Evolutionary conservation across 257 asterid species (phyloP), one percentile per base, ranked within the genome.

Genomic region (Cordia subcordata): DNA sequence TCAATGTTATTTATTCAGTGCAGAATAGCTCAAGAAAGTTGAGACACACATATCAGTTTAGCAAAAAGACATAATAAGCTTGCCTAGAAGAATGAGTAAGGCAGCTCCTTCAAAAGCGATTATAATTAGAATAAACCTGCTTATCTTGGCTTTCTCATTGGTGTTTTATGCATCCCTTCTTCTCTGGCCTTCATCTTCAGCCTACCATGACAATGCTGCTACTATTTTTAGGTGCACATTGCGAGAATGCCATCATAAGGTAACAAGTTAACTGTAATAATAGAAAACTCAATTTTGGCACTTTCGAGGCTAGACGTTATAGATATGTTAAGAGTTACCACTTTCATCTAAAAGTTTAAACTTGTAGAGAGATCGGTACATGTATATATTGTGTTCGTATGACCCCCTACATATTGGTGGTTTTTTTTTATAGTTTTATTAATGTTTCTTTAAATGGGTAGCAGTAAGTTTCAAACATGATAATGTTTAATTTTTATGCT

Each of bases 221-320:
- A 73, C 75, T 0, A 51, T 84, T 17, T 81, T 90, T 45, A 71
- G 68, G 16, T 91, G 98, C 75, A 85, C 98, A 8, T 78, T 82
- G 53, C 77, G 72, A 17, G 82, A 76, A 18, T 91, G 98, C 71
- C 85, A 72, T 72, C 95, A 71, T 70, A 83, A 85, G 98, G 96
- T 89, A 78, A 89, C 91, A 95, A 85, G 94, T 74, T 76, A n/a
- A n/a, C 49, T 58, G 32, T 37, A 42, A 4, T n/a, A n/a, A n/a
- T n/a, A n/a, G n/a, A n/a, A n/a, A n/a, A n/a, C n/a, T n/a, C n/a
- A n/a, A n/a, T n/a, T n/a, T n/a, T n/a, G n/a, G n/a, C n/a, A n/a
- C n/a, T n/a, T n/a, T n/a, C n/a, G n/a, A n/a, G n/a, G n/a, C n/a
- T n/a, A n/a, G n/a, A n/a, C n/a, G n/a, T n/a, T n/a, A n/a, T n/a